phyloP scores from a whole-genome alignment of 257 asterid genomes.

The Capsicum chinense region DNA sequence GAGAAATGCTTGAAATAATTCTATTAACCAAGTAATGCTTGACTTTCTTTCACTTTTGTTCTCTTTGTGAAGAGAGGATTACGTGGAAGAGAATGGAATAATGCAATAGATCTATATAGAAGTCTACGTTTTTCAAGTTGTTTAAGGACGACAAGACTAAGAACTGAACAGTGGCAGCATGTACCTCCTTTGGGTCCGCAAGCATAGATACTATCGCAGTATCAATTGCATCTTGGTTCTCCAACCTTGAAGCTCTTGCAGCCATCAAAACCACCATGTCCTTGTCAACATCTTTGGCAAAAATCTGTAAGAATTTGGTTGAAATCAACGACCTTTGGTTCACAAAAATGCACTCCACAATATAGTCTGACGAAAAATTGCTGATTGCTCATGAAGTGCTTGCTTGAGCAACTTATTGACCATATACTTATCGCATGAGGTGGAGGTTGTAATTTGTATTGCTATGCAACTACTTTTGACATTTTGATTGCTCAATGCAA shows the following conservation, averaged over 20 bases:
- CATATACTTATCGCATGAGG: background rate
- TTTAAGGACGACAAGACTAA: background rate
- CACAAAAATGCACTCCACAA: background rate
- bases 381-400: background rate
- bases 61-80: background rate
- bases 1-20: background rate
- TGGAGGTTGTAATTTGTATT: background rate
- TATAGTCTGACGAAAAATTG: background rate
- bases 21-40: background rate
- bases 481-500: background rate
- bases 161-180: background rate
- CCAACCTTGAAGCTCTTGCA: constrained; percentile 71
- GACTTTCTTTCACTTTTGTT: background rate
- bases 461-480: background rate
- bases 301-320: constrained; percentile 42
- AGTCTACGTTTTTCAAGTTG: background rate
- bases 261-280: constrained; percentile 64
- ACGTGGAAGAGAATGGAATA: background rate
- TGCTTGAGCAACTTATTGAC: background rate
- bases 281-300: constrained; percentile 51
- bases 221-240: constrained; percentile 78
- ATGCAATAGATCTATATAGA: background rate
- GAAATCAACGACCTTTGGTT: constrained; percentile 13
- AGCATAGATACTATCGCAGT: constrained; percentile 69
- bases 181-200: constrained; percentile 72